These are phyloP conservation scores for Diutina sp. DNA, from an alignment of 1,139 yeast genomes.

Conservation along the genomic window DNA sequence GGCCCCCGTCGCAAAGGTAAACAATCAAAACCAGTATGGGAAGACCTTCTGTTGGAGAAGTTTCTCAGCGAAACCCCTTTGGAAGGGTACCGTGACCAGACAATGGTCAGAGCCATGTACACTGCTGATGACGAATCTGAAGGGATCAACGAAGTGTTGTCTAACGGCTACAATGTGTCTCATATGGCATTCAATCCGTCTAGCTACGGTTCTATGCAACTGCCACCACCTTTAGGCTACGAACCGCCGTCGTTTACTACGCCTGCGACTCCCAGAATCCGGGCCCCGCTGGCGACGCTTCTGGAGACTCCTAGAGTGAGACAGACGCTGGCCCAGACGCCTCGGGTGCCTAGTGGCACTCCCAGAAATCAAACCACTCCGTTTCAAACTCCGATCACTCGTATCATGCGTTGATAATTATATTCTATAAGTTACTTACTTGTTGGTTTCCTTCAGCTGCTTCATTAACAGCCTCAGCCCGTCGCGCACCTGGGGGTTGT, in stretches of 20 bases:
- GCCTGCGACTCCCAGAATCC: slow-evolving; percentile 14
- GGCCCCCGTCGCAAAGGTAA: slow-evolving; percentile 26
- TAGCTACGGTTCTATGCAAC: slow-evolving; percentile 18
- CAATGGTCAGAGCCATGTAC: neutral
- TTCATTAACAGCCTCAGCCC: slow-evolving; percentile 33
- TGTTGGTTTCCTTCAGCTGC: slow-evolving; percentile 15
- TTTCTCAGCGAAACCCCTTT: slow-evolving; percentile 12
- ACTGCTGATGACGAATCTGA: slow-evolving; percentile 14
- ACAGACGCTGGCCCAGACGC: slow-evolving; percentile 16
- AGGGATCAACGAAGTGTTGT: slow-evolving; percentile 21
- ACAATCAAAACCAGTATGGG: slow-evolving; percentile 21
- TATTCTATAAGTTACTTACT: neutral
- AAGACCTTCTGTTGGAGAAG: slow-evolving; percentile 13
- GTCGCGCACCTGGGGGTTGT: slow-evolving; percentile 16
- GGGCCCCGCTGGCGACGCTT: slow-evolving; percentile 6
- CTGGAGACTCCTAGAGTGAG: slow-evolving; percentile 4
- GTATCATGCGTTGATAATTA: slow-evolving; percentile 17
- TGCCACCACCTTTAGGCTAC: neutral
- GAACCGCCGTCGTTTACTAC: slow-evolving; percentile 7
- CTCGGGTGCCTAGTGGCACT: slow-evolving; percentile 24
- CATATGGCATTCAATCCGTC: slow-evolving; percentile 20
- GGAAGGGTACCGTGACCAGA: slow-evolving; percentile 9
- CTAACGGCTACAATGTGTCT: slow-evolving; percentile 20
- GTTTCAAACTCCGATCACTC: slow-evolving; percentile 29
- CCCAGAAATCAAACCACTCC: slow-evolving; percentile 24